Percentiles rank a stretch among this genome's conserved stretches.
These are phyloP conservation scores for Strigomonas galati DNA, from an alignment of 208 protist genomes.

Conservation along the genomic window DNA sequence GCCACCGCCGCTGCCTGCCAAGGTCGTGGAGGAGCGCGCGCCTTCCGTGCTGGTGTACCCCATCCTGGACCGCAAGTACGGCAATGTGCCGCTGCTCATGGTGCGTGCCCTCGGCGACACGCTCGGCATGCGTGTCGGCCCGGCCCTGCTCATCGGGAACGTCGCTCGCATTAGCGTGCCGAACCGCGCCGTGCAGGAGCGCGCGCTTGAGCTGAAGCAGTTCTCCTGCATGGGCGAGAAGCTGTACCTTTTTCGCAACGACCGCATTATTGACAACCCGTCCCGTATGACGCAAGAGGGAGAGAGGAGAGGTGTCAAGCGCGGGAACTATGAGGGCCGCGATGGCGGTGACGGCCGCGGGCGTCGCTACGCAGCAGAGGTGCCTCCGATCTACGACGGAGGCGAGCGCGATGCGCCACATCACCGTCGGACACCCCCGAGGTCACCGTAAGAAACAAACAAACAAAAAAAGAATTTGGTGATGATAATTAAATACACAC, in stretches of 20 bases:
- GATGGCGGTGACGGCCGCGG: background rate
- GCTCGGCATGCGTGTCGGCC: slow-evolving; percentile 79
- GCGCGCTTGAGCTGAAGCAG: slow-evolving; percentile 64
- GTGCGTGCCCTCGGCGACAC: slow-evolving; percentile 77
- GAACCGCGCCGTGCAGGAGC: slow-evolving; percentile 78
- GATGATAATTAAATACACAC: no score
- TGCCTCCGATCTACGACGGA: background rate
- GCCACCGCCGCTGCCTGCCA: slow-evolving; percentile 73
- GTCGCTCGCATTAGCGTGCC: slow-evolving; percentile 81
- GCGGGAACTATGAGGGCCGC: background rate
- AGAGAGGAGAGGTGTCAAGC: no score
- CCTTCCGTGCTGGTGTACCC: slow-evolving; percentile 85
- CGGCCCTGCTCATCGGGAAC: slow-evolving; percentile 74
- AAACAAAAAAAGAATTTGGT: no score
- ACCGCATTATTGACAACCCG: slow-evolving; percentile 86
- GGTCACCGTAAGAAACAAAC: no score
- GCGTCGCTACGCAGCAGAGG: no score
- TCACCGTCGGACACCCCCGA: no score
- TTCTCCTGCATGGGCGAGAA: slow-evolving; percentile 78
- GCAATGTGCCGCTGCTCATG: slow-evolving; percentile 70
- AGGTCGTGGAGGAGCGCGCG: slow-evolving; percentile 54
- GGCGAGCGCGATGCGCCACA: no score
- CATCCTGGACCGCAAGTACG: slow-evolving; percentile 50
- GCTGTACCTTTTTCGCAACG: slow-evolving; percentile 85
- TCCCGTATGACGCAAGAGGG: background rate